Evolutionary conservation across 768 basidiomycete genomes (phyloP), one percentile per base, ranked within the genome.

Genomic region (Leccinum uliginosum): DNA sequence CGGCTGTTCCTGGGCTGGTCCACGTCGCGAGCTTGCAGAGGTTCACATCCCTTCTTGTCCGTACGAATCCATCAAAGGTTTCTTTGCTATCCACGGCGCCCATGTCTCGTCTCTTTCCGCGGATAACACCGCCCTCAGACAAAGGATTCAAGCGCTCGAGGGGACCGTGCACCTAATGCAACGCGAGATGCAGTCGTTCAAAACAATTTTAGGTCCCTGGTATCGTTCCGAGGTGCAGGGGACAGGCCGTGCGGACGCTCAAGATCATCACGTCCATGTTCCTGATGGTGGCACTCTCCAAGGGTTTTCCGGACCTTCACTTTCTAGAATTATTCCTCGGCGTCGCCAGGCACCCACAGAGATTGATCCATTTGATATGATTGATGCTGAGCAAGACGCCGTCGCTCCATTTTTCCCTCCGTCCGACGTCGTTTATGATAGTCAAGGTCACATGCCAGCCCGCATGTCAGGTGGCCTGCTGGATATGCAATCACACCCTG

Each of bases 131-230:
- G 56, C 83, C 9, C 77, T 93, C 17, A 80, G 82, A 26, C 77
- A 80, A 59, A 78, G 80, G 30, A 73, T 89, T 9, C 80, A 82
- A 12, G 75, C 77, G 0, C 71, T 90, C 21, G 89, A 91, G 65
- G 77, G 77, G 15, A 70, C 78, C 2, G 65, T 87, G 23, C 76
- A 79, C 29, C 68, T 69, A 5, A 73, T 84, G 65, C 77, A 76
- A 50, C 77, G 75, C 38, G 89, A 93, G 59, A 74, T 91, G 66
- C 73, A 75, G 10, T 71, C 72, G 8, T 75, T 83, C 30, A 82
- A 79, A 65, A 71, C 63, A n/a, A 81, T 79, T 6, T 69, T 93
- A 15, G 88, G 87, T 0, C 89, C 84, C 0, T 86, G 85, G 85
- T 83, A 77, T 63, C 67, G 73, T 23, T 68, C 75, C 23, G 76